Evolutionary conservation across 805 yeast species (phyloP).

Genomic region (Candida xyloterini): DNA sequence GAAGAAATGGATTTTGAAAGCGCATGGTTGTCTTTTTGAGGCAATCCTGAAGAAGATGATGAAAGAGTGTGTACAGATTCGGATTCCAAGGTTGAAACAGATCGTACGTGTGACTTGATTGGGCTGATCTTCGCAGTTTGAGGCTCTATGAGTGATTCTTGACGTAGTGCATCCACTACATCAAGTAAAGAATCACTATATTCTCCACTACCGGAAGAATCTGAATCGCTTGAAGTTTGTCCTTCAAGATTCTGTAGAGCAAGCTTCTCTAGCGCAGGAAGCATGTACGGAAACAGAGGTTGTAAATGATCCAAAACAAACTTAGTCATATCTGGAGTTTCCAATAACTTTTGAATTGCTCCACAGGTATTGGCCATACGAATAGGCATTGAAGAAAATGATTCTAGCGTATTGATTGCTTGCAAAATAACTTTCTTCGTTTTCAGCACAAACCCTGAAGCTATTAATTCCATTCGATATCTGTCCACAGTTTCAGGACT

Average conservation of each 20-base stretch:
- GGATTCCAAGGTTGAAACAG: constrained; percentile 11
- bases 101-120: constrained; percentile 1
- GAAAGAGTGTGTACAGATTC: constrained; percentile 9
- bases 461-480: constrained; percentile 26
- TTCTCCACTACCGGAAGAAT: constrained; percentile 14
- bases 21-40: not conserved
- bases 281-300: constrained; percentile 21
- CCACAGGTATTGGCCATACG: constrained; percentile 23
- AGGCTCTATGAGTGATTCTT: constrained; percentile 6
- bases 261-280: constrained; percentile 16
- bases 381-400: constrained; percentile 13
- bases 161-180: constrained; percentile 25
- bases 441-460: constrained; percentile 25
- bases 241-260: constrained; percentile 1
- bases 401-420: constrained; percentile 15
- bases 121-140: constrained; percentile 1
- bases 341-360: constrained; percentile 24
- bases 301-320: constrained; percentile 18
- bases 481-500: constrained; percentile 19
- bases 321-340: constrained; percentile 21
- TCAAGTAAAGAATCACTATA: constrained; percentile 22
- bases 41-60: constrained; percentile 5
- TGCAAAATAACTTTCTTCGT: constrained; percentile 16
- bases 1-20: constrained; percentile 3
- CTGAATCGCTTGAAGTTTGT: constrained; percentile 6